Evolutionary conservation across 2,329 filamentous ascomycete species (phyloP).

Genomic region (Phaeoacremonium minimum): DNA sequence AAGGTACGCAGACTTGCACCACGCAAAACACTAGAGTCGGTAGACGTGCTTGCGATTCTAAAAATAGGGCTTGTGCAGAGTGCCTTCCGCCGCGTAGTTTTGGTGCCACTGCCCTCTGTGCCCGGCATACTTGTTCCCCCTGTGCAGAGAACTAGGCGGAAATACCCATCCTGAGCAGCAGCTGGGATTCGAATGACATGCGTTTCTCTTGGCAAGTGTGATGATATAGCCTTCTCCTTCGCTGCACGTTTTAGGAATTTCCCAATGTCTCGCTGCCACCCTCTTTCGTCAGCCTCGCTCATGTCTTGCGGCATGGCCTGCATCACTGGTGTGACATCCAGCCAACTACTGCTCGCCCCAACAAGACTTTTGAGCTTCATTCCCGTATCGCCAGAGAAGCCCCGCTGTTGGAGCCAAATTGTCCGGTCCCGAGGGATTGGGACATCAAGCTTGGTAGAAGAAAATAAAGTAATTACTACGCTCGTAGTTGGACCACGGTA

Average conservation of each 20-base stretch:
- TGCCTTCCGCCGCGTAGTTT: constrained; percentile 47
- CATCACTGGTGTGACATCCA: constrained; percentile 61
- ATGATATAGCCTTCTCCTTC: constrained; percentile 31
- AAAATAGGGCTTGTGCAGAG: constrained; percentile 66
- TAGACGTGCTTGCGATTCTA: constrained; percentile 62
- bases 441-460: constrained; percentile 39
- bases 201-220: constrained; percentile 31
- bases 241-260: constrained; percentile 57
- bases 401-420: constrained; percentile 65
- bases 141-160: constrained; percentile 60
- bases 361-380: constrained; percentile 63
- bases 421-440: constrained; percentile 53
- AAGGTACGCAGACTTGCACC: constrained; percentile 62
- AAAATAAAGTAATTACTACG: constrained; percentile 61
- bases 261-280: constrained; percentile 63
- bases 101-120: constrained; percentile 2
- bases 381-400: constrained; percentile 64
- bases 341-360: constrained; percentile 55
- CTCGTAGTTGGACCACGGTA: constrained; percentile 63
- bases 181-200: constrained; percentile 61
- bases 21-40: constrained; percentile 55
- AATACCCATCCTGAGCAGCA: constrained; percentile 61
- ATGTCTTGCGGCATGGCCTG: constrained; percentile 43
- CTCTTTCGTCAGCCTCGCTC: constrained; percentile 54
- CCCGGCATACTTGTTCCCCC: constrained; percentile 23